Evolutionary conservation across 768 basidiomycete species (phyloP).

Genomic region (Mycena indigotica): DNA sequence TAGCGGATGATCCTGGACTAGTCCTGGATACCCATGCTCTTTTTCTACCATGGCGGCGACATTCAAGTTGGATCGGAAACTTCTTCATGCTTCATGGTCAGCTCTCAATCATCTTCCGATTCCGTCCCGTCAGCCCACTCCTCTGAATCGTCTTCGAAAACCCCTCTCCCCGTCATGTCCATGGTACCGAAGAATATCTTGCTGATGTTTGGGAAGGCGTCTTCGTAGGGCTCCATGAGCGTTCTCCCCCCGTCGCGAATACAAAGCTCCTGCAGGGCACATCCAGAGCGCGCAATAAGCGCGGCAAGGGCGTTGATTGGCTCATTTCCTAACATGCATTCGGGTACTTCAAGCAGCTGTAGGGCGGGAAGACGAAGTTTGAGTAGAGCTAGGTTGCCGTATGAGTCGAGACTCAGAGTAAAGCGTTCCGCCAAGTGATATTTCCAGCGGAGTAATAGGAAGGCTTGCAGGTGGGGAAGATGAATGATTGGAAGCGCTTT

Average conservation of each 20-base stretch:
- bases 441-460: background rate
- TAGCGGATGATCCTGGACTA: too few relatives aligned
- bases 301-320: background rate
- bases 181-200: background rate
- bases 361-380: conserved; percentile 3
- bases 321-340: background rate
- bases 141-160: background rate
- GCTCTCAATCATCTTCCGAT: background rate
- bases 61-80: too few relatives aligned
- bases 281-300: background rate
- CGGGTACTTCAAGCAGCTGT: background rate
- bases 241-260: background rate
- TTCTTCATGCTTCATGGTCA: too few relatives aligned
- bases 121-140: background rate
- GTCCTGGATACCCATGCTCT: too few relatives aligned
- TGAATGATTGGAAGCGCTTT: background rate
- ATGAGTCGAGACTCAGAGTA: background rate
- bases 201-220: background rate
- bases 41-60: too few relatives aligned
- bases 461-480: background rate
- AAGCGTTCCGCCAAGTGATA: background rate
- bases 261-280: background rate
- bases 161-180: background rate
- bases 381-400: background rate
- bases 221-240: background rate